Evolutionary conservation across 1,284 basidiomycete species (phyloP).

Genomic region (Schizophyllum amplum): DNA sequence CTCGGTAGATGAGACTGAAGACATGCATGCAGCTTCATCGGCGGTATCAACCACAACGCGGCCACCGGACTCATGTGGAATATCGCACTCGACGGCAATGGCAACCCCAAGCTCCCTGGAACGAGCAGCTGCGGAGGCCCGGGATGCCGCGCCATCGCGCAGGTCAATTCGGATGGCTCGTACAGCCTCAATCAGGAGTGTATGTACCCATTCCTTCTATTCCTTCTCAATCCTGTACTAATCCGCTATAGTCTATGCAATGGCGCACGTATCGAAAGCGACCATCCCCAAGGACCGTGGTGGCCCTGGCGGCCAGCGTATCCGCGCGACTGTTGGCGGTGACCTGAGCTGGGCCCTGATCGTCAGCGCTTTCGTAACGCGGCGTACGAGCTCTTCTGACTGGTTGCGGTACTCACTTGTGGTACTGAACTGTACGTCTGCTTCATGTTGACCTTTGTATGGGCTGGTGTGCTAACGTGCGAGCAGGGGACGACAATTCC

Average conservation of each 20-base stretch:
- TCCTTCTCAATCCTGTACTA: background rate
- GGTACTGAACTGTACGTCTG: conserved; percentile 49
- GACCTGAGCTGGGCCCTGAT: conserved; percentile 46
- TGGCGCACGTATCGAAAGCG: conserved; percentile 70
- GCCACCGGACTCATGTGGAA: conserved; percentile 66
- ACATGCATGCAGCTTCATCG: conserved; percentile 25
- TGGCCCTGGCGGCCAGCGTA: conserved; percentile 61
- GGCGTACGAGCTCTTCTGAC: conserved; percentile 43
- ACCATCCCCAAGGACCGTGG: conserved; percentile 58
- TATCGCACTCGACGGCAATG: conserved; percentile 49
- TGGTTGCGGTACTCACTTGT: conserved; percentile 62
- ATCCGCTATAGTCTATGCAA: conserved; percentile 43
- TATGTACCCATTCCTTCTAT: conserved; percentile 22
- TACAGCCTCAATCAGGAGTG: conserved; percentile 68
- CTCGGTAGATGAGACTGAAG: background rate
- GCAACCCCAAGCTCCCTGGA: conserved; percentile 56
- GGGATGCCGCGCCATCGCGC: conserved; percentile 59
- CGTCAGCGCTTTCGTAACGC: conserved; percentile 59
- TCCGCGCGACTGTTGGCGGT: conserved; percentile 55
- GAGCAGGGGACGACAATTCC: conserved; percentile 40
- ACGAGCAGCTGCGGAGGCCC: conserved; percentile 49
- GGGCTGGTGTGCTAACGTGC: background rate
- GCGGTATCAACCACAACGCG: conserved; percentile 27
- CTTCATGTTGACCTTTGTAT: background rate
- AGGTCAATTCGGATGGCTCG: conserved; percentile 53